Evolutionary conservation across 1,284 basidiomycete genomes (phyloP).

Genomic region (Ganoderma leucocontextum): DNA sequence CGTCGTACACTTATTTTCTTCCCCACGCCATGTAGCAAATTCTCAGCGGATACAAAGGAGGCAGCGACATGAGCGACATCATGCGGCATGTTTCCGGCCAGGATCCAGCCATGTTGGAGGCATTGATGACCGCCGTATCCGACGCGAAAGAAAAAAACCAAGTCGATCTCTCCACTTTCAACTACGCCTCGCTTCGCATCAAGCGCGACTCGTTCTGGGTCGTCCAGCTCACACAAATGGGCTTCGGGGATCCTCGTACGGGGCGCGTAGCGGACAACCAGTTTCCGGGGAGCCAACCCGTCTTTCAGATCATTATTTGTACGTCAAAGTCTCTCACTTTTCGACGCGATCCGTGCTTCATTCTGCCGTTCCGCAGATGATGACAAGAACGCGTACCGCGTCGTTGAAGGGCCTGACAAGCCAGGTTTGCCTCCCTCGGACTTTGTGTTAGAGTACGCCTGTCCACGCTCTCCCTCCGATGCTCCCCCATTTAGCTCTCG

Average conservation of each 20-base stretch:
- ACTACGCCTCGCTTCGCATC: slow-evolving; percentile 40
- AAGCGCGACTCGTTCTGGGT: slow-evolving; percentile 43
- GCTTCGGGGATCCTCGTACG: slow-evolving; percentile 21
- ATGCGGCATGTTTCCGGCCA: slow-evolving; percentile 25
- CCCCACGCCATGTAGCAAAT: background rate
- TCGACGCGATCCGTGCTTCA: background rate
- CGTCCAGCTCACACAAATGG: slow-evolving; percentile 38
- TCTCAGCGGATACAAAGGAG: slow-evolving; percentile 12
- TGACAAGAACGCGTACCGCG: slow-evolving; percentile 30
- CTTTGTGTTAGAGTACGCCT: slow-evolving; percentile 40
- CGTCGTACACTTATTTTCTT: background rate
- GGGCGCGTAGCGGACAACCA: slow-evolving; percentile 13
- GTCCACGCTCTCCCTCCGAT: background rate
- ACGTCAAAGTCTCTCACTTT: slow-evolving; percentile 27
- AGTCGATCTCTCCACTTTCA: slow-evolving; percentile 37
- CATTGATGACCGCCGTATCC: slow-evolving; percentile 15
- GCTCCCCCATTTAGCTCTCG: background rate
- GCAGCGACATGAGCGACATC: slow-evolving; percentile 15
- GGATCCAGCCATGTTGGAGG: slow-evolving; percentile 20
- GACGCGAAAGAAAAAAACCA: slow-evolving; percentile 2
- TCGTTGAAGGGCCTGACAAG: slow-evolving; percentile 20
- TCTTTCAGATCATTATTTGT: slow-evolving; percentile 40
- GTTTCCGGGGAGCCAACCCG: slow-evolving; percentile 32
- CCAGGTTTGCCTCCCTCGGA: slow-evolving; percentile 41
- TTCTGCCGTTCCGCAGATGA: slow-evolving; percentile 34